phyloP scores from a whole-genome alignment of 768 basidiomycete species.

The Amanita fuliginea region DNA sequence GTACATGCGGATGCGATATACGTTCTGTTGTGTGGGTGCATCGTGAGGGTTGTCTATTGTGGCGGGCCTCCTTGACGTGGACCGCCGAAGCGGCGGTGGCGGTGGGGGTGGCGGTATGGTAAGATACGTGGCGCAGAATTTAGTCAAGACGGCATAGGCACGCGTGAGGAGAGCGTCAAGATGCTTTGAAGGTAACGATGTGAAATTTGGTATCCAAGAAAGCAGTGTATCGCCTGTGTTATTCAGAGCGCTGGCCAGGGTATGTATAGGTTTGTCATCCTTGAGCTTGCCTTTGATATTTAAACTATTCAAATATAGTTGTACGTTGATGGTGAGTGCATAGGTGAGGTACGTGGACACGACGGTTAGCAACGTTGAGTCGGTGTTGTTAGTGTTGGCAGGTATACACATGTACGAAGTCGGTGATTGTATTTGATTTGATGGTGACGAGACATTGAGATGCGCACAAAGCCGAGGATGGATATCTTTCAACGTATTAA shows the following conservation, averaged over 20 bases:
- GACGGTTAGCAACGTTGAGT: conserved; percentile 34
- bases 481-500: conserved; percentile 34
- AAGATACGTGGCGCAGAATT: conserved; percentile 17
- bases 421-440: neutral
- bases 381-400: conserved; percentile 18
- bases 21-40: conserved; percentile 7
- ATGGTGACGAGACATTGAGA: conserved; percentile 12
- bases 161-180: conserved; percentile 48
- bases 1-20: conserved; percentile 30
- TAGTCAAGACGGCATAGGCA: conserved; percentile 44
- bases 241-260: conserved; percentile 11
- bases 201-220: conserved; percentile 20
- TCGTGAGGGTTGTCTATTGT: neutral
- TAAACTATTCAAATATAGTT: conserved; percentile 8
- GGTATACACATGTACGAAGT: conserved; percentile 23
- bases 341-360: conserved; percentile 52
- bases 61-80: neutral
- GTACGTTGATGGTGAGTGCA: conserved; percentile 31
- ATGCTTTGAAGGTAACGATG: conserved; percentile 44
- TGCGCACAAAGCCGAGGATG: conserved; percentile 29
- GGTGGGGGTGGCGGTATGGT: neutral
- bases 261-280: conserved; percentile 8
- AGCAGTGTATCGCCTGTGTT: conserved; percentile 10
- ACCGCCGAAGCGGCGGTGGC: conserved; percentile 7
- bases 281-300: neutral